Evolutionary conservation across 139 green algal species (phyloP).

Genomic region (Coelastrella sp.): DNA sequence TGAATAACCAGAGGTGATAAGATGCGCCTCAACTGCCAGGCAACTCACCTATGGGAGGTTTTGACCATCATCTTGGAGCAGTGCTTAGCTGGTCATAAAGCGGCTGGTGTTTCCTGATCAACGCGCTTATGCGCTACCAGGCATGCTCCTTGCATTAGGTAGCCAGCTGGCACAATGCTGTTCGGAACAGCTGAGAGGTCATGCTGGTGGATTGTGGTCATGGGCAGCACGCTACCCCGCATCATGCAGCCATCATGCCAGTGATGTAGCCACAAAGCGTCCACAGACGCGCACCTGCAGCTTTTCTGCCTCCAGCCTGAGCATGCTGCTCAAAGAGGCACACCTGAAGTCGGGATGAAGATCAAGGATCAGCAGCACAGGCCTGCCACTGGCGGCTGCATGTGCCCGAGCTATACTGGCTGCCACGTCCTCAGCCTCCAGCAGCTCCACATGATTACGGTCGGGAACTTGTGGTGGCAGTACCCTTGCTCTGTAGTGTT

Average conservation of each 20-base stretch:
- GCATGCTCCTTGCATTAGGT: too few species aligned
- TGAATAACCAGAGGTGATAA: too few species aligned
- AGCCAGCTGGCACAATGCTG: too few species aligned
- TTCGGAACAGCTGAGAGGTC: too few species aligned
- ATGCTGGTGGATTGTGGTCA: too few species aligned
- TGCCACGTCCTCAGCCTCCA: not conserved
- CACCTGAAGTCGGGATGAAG: slow-evolving; percentile 31
- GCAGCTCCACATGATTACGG: not conserved
- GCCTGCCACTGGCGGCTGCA: slow-evolving; percentile 1
- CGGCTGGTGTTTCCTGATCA: too few species aligned
- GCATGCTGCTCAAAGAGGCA: not conserved
- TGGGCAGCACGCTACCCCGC: too few species aligned
- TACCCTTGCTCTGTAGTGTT: slow-evolving; percentile 21
- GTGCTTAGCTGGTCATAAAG: too few species aligned
- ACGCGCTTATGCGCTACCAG: too few species aligned
- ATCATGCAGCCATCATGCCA: not conserved
- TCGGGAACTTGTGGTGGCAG: not conserved
- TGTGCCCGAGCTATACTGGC: slow-evolving; percentile 1
- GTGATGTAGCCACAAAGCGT: not conserved
- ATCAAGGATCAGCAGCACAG: slow-evolving; percentile 59
- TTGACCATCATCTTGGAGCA: too few species aligned
- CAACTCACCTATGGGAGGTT: too few species aligned
- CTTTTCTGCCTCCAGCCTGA: not conserved
- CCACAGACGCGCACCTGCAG: slow-evolving; percentile 35
- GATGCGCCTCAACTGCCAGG: too few species aligned